Conservation (phyloP, 2,329 filamentous ascomycete genomes). For the Graphium sp. region DNA sequence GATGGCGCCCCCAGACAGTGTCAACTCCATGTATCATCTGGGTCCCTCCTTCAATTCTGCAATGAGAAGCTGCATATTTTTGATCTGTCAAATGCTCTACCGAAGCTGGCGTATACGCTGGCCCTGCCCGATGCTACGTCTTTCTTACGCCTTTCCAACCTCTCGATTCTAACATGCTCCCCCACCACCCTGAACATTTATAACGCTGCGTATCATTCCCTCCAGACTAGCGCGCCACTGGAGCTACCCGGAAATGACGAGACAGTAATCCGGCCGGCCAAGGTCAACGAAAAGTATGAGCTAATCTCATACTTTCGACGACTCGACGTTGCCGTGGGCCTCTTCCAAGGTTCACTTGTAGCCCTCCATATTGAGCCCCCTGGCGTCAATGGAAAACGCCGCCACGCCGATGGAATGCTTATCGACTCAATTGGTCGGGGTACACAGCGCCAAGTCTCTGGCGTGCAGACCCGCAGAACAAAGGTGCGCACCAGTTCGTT, state of each 20-base stretch:
- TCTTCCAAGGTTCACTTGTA: conserved; percentile 46
- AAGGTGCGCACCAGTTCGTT: conserved; percentile 10
- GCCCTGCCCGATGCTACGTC: conserved; percentile 34
- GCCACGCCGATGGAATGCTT: conserved; percentile 40
- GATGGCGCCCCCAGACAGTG: conserved; percentile 1
- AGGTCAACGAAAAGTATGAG: conserved; percentile 18
- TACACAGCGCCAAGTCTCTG: conserved; percentile 16
- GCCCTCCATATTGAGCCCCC: conserved; percentile 54
- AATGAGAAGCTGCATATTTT: conserved; percentile 39
- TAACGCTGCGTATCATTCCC: conserved; percentile 50
- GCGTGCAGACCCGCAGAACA: not conserved
- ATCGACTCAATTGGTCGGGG: conserved; percentile 62
- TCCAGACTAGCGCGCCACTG: conserved; percentile 31
- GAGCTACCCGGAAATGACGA: conserved; percentile 27
- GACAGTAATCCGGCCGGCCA: conserved; percentile 12
- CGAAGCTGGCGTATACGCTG: conserved; percentile 39
- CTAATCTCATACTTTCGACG: conserved; percentile 48
- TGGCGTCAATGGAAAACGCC: conserved; percentile 34
- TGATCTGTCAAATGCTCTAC: conserved; percentile 45
- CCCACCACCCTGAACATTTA: conserved; percentile 40
- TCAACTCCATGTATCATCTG: conserved; percentile 44
- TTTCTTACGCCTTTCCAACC: conserved; percentile 49
- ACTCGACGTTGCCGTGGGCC: conserved; percentile 46
- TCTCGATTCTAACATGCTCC: conserved; percentile 47
- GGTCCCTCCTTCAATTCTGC: conserved; percentile 43